These are phyloP conservation scores for Betula pendula DNA, from an alignment of 306 rosid species.

Conservation along the genomic window DNA sequence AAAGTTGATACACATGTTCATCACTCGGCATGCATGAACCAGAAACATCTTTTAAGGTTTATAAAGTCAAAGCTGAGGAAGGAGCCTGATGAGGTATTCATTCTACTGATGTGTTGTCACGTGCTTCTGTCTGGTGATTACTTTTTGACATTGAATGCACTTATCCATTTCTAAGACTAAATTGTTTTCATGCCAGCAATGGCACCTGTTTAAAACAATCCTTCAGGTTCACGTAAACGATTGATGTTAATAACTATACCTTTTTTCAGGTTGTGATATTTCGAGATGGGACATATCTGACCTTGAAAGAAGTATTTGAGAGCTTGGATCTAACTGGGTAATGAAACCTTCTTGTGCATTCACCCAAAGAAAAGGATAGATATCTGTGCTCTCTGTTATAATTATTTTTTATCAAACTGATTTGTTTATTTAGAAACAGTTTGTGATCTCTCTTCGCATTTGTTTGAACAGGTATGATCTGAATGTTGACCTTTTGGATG, in stretches of 20 bases:
- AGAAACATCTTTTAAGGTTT: conserved; percentile 94
- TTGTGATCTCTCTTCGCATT: conserved; percentile 28
- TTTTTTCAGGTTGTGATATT: conserved; percentile 87
- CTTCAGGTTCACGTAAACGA: neutral
- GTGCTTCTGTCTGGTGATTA: conserved; percentile 1
- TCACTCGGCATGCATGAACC: conserved; percentile 99
- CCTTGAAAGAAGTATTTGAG: conserved; percentile 96
- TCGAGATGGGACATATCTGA: conserved; percentile 99
- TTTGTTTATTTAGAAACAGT: conserved; percentile 11
- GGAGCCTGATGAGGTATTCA: conserved; percentile 98
- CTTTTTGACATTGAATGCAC: neutral
- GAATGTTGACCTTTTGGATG: conserved; percentile 99
- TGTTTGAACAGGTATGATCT: conserved; percentile 79
- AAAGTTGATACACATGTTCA: conserved; percentile 99
- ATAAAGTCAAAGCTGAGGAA: conserved; percentile 98
- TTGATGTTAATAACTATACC: neutral
- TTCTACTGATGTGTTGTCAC: conserved; percentile 12
- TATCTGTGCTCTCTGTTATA: neutral
- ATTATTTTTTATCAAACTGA: conserved; percentile 11
- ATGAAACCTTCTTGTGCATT: conserved; percentile 20
- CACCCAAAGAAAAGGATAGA: neutral
- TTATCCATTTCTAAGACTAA: conserved; percentile 10
- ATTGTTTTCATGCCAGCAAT: neutral
- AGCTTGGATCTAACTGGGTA: conserved; percentile 97
- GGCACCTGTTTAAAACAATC: conserved; percentile 4